Percentiles rank a stretch among this genome's conserved stretches.
Evolutionary conservation across 768 basidiomycete species (phyloP).

Genomic region (Psilocybe sp.): DNA sequence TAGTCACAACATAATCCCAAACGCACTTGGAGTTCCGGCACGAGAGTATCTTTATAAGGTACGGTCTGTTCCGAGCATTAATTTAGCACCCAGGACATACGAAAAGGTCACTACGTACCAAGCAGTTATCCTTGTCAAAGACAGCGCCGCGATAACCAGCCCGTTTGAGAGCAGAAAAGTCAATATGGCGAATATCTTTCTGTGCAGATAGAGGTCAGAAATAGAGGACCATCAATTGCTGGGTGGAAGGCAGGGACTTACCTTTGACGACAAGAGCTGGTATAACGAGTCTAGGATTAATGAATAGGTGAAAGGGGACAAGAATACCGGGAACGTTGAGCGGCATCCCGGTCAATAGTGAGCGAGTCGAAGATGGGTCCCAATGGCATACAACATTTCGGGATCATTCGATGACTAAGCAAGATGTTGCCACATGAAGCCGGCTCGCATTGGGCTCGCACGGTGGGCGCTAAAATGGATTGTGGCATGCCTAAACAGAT

Average conservation of each 20-base stretch:
- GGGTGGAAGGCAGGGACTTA: constrained; percentile 24
- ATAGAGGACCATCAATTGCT: background rate
- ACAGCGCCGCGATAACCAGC: constrained; percentile 88
- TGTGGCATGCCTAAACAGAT: too few species aligned
- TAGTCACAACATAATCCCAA: too few species aligned
- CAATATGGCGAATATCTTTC: constrained; percentile 83
- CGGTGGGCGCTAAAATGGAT: too few species aligned
- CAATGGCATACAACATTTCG: too few species aligned
- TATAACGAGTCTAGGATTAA: constrained; percentile 64
- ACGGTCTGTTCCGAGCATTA: constrained; percentile 53
- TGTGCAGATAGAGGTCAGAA: constrained; percentile 24
- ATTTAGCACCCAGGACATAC: background rate
- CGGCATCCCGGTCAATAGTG: constrained; percentile 45
- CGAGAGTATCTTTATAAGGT: constrained; percentile 72
- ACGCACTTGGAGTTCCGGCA: constrained; percentile 71
- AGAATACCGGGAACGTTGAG: constrained; percentile 71
- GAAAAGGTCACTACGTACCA: constrained; percentile 47
- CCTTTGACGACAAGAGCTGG: constrained; percentile 70
- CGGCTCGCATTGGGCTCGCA: too few species aligned
- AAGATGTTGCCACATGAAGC: too few species aligned
- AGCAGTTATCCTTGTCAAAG: constrained; percentile 97
- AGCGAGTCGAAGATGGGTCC: too few species aligned
- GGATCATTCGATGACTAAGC: too few species aligned
- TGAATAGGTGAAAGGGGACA: constrained; percentile 65
- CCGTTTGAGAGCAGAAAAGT: constrained; percentile 67